Conservation (phyloP, 495 filamentous ascomycete genomes). For the Ramalina intermedia region DNA sequence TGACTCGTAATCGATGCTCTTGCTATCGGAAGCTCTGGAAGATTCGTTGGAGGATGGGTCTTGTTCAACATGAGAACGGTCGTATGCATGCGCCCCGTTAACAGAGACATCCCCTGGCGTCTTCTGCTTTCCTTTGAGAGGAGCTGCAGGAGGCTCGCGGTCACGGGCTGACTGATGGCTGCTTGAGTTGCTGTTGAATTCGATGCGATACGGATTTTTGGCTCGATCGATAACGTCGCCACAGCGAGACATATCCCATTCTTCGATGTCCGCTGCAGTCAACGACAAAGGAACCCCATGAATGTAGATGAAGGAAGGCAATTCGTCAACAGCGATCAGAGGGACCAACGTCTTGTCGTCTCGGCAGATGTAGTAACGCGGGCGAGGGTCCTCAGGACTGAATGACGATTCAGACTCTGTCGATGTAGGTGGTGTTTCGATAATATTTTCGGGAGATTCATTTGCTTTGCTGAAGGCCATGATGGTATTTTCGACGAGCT, state of each 20-base stretch:
- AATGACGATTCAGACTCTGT: neutral
- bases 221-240: constrained; percentile 15
- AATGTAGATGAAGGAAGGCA: constrained; percentile 30
- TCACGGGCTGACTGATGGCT: too few species aligned
- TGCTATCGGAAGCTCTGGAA: too few species aligned
- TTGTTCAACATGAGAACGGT: too few species aligned
- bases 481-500: neutral
- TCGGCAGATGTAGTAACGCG: constrained; percentile 41
- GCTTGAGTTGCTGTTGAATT: neutral
- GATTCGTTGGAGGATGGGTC: too few species aligned
- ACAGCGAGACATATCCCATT: constrained; percentile 30
- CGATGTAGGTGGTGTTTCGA: neutral
- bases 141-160: too few species aligned
- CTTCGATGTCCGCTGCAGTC: constrained; percentile 22
- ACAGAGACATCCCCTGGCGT: too few species aligned
- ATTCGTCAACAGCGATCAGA: constrained; percentile 50
- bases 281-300: constrained; percentile 23
- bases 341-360: constrained; percentile 44
- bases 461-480: neutral
- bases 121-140: too few species aligned
- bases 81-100: too few species aligned
- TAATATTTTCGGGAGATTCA: neutral
- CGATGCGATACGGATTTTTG: neutral
- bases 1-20: too few species aligned
- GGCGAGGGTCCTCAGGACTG: constrained; percentile 20